Conservation (phyloP, 169 alveolate genomes). For the Amoebophrya sp. region DNA sequence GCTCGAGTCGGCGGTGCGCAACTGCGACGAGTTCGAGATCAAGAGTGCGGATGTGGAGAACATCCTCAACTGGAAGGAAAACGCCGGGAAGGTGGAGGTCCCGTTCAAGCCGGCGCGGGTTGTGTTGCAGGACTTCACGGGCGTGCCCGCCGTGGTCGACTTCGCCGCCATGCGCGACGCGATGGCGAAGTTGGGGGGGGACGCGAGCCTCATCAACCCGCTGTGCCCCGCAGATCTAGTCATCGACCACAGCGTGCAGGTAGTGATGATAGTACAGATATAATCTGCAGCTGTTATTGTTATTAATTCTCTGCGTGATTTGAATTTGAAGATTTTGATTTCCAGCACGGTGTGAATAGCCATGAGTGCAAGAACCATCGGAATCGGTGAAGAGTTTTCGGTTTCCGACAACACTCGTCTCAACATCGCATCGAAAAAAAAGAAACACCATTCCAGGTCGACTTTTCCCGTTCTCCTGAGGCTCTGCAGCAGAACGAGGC, state of each 20-base stretch:
- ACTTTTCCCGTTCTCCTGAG: constrained; percentile 14
- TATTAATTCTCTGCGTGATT: too few relatives aligned
- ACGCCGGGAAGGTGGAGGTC: constrained; percentile 64
- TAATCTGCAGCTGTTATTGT: too few relatives aligned
- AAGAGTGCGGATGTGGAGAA: constrained; percentile 77
- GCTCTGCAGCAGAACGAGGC: constrained; percentile 68
- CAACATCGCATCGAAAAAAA: too few relatives aligned
- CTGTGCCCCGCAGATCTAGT: constrained; percentile 88
- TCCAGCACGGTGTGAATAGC: too few relatives aligned
- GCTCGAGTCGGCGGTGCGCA: constrained; percentile 87
- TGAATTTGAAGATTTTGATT: too few relatives aligned
- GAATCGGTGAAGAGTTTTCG: too few relatives aligned
- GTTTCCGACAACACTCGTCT: too few relatives aligned
- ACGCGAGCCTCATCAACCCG: constrained; percentile 81
- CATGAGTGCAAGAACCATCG: too few relatives aligned
- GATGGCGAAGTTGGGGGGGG: constrained; percentile 75
- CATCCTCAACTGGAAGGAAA: constrained; percentile 74
- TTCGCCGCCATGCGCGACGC: constrained; percentile 96
- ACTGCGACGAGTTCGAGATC: constrained; percentile 77
- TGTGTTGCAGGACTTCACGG: constrained; percentile 35
- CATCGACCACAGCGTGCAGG: constrained; percentile 90
- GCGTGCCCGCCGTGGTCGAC: constrained; percentile 95
- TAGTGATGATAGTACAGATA: too few relatives aligned
- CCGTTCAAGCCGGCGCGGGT: constrained; percentile 94
- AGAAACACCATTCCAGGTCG: neutral